Conservation (phyloP, 2,329 filamentous ascomycete species). For the Penicillium polonicum region DNA sequence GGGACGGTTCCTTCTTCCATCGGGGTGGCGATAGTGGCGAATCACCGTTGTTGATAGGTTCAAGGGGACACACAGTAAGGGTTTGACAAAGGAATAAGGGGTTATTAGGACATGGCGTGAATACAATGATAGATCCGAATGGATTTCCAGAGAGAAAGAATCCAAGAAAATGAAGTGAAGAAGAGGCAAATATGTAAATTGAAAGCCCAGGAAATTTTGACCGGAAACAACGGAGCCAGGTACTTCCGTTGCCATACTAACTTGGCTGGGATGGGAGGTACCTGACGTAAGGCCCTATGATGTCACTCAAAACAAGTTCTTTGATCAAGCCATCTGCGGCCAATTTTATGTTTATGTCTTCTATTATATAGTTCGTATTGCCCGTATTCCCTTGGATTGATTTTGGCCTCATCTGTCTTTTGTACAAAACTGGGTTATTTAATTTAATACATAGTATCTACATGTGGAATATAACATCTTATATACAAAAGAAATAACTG, state of each 20-base stretch:
- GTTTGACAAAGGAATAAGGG: background rate
- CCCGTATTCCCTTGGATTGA: background rate
- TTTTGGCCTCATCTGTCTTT: background rate
- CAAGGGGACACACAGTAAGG: background rate
- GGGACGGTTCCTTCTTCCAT: conserved; percentile 37
- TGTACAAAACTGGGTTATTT: background rate
- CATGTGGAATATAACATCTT: background rate
- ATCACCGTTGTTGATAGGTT: conserved; percentile 6
- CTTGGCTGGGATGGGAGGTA: conserved; percentile 13
- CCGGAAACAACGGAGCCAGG: conserved; percentile 24
- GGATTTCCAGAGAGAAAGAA: background rate
- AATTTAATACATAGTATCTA: background rate
- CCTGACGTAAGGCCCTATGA: conserved; percentile 29
- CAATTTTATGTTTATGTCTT: background rate
- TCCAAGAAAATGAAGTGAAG: background rate
- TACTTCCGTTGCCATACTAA: conserved; percentile 21
- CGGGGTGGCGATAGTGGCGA: conserved; percentile 20
- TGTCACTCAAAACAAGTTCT: conserved; percentile 22
- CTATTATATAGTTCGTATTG: background rate
- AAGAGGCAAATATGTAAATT: conserved; percentile 2
- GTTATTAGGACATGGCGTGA: conserved; percentile 11
- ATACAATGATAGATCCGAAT: background rate
- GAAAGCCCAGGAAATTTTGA: conserved; percentile 3
- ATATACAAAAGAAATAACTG: background rate
- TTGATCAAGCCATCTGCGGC: background rate